Conservation (phyloP, 2,329 filamentous ascomycete genomes). For the Botryotinia convoluta region DNA sequence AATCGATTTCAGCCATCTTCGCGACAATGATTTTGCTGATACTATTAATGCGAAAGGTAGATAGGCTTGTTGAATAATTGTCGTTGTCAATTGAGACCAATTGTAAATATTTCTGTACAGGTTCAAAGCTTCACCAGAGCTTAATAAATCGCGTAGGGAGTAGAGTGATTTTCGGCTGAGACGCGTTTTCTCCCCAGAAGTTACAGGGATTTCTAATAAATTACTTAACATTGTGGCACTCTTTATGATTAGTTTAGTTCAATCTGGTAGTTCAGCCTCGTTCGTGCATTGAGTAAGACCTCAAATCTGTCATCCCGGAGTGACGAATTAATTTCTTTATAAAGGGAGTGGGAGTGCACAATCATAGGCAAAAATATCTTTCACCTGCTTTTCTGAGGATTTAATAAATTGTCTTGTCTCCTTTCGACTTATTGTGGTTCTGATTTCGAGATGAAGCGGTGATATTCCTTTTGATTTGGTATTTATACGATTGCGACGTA, state of each 20-base stretch:
- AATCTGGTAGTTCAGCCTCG: constrained; percentile 16
- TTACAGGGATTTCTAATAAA: constrained; percentile 2
- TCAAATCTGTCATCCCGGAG: constrained; percentile 21
- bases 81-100: background rate
- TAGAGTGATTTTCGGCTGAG: constrained; percentile 27
- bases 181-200: constrained; percentile 5
- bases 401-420: background rate
- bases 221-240: background rate
- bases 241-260: background rate
- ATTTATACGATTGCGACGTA: constrained; percentile 13
- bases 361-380: background rate
- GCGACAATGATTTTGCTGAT: constrained; percentile 1
- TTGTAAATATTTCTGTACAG: constrained; percentile 1
- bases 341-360: constrained; percentile 10
- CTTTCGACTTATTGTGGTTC: background rate
- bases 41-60: background rate
- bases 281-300: constrained; percentile 14
- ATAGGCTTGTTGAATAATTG: background rate
- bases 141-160: constrained; percentile 27
- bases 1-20: constrained; percentile 28
- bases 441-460: constrained; percentile 16
- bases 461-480: background rate
- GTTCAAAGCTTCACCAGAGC: constrained; percentile 2
- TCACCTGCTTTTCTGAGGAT: background rate
- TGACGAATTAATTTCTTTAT: constrained; percentile 13